Evolutionary conservation across 441 rosid genomes (phyloP).

Genomic region (Sinapis alba): DNA sequence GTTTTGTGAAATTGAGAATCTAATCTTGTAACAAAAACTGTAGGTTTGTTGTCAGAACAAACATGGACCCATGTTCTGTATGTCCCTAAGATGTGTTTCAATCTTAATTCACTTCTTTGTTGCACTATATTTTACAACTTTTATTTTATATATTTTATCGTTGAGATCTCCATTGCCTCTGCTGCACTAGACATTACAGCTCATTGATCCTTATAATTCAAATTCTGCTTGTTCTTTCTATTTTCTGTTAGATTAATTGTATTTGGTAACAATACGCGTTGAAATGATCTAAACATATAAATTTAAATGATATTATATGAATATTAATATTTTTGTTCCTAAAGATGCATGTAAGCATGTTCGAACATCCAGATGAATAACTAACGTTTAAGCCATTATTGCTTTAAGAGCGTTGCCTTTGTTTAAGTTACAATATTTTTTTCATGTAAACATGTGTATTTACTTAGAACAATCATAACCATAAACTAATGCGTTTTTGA

Average conservation of each 20-base stretch:
- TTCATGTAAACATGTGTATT: neutral
- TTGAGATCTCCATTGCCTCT: constrained; percentile 46
- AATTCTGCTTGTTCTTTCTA: neutral
- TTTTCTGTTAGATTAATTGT: constrained; percentile 11
- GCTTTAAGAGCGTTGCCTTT: neutral
- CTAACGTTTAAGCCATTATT: neutral
- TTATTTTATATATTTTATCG: constrained; percentile 23
- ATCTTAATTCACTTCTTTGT: constrained; percentile 39
- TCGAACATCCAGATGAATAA: neutral
- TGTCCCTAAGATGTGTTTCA: constrained; percentile 45
- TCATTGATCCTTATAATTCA: constrained; percentile 35
- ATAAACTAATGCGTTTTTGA: neutral
- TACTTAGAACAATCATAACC: neutral
- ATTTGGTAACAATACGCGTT: constrained; percentile 2
- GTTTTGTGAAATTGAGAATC: constrained; percentile 35
- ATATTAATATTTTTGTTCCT: neutral
- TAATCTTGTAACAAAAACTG: constrained; percentile 40
- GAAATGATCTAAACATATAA: neutral
- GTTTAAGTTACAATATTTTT: neutral
- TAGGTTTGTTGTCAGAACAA: constrained; percentile 45
- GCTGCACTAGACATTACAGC: constrained; percentile 54
- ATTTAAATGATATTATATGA: neutral
- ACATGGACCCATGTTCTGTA: constrained; percentile 45
- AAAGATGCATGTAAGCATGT: constrained; percentile 20
- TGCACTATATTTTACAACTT: constrained; percentile 5